Evolutionary conservation across 306 rosid species (phyloP), one percentile per base, ranked within the genome.

Genomic region (Vicia villosa): DNA sequence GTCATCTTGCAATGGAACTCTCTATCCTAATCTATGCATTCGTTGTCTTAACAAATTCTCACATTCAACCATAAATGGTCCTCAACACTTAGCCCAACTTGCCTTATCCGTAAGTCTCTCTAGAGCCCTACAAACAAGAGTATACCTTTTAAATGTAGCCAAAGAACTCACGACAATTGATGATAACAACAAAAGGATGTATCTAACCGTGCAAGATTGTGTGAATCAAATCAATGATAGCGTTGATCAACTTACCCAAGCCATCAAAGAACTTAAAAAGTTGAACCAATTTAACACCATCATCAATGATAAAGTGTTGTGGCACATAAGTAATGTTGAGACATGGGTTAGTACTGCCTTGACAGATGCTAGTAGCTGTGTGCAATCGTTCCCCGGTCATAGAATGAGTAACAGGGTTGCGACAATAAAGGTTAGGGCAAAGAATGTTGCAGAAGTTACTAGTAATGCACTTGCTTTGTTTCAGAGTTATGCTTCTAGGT

Each of bases 301-400:
- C 6, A 65, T 71, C 0, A 70, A 72, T 17, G 84, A 79, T 22
- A 66, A 68, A 21, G 21, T 79, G 17, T 67, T 79, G 72, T 89
- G 92, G 92, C 96, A 86, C 26, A 70, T 86, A 2, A 85, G 88
- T 13, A 85, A 86, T 1, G 87, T 89, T 16, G 86, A 89, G 79
- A 63, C 90, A 24, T 89, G 96, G 96, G 82, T 75, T 2, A 76
- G 92, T 32, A 63, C 88, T 0, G 90, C 96, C 14, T 49, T 86
- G 26, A 86, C 90, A 0, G 90, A 83, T 61, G 90, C 88, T 19
- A 77, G 76, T 46, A 69, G 45, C 55, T 86, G 92, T 52, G 81
- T 80, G 12, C 73, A 79, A 16, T 75, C 70, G 2, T 73, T 89
- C 1, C 83, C 83, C 0, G 86, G 87, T 3, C 66, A 12, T 6